Base-by-base conservation (phyloP, 306 rosid genomes). In the Gastrolobium bilobum region DNA sequence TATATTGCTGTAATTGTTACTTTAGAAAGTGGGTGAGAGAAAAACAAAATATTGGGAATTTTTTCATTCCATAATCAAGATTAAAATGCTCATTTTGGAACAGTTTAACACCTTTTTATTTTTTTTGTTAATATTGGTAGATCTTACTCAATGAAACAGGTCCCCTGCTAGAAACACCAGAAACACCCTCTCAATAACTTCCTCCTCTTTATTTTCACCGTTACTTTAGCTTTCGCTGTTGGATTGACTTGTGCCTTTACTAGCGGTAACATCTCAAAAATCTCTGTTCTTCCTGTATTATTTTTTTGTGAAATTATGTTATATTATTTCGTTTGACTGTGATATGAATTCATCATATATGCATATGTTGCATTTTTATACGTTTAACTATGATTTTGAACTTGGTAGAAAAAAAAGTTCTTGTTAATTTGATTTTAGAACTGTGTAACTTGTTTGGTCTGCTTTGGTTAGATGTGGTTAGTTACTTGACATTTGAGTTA, bases 181-280 rank as follows among this genome's bases (percentile, higher is more conserved):
- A 94, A 80, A 82, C 97, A 94, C 35, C 99, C 99, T 20, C 86
- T 95, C 34, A 95, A 95, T 81, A 87, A 87, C 51, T 6, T 95
- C 15, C 92, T 95, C 2, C 91, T 95, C 35, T 86, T 87, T 34
- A 60, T 95, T 76, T 95, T 92, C 81, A 95, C 97, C 13, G 38
- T 92, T 29, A 78, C 97, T 38, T 65, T 95, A 0, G 92, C 98
- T 1, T 87, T 90, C 51, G 69, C 87, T 4, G 37, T 95, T 81
- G 99, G 99, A 38, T 78, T 95, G 89, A 87, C 93, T 10, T 95
- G 98, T 75, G 95, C 98, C 5, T 95, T 86, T 65, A 89, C 92
- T 13, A 91, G 90, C 58, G 97, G 99, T 89, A 78, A 79, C 82
- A 10, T 46, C 61, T 10, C 4, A 5, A 1, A 3, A 13, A 10